Conservation (phyloP, 1,284 basidiomycete species). For the Irpex lacteus region DNA sequence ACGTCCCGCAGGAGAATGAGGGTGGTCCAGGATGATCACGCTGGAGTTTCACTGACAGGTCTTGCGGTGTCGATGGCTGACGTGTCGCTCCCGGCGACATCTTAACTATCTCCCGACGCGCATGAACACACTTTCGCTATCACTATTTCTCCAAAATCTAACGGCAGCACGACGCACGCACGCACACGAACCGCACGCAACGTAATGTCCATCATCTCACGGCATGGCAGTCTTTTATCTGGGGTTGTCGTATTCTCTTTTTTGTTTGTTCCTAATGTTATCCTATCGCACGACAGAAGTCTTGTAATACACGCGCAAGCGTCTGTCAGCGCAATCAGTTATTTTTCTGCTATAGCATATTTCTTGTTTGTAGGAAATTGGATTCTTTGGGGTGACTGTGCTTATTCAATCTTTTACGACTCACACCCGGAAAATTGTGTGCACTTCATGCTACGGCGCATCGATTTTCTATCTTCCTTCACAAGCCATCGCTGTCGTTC, state of each 20-base stretch:
- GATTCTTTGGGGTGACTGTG: slow-evolving; percentile 3
- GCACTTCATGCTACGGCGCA: not conserved
- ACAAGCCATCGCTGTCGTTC: not conserved
- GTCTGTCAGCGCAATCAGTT: slow-evolving; percentile 5
- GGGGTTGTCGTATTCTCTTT: not conserved
- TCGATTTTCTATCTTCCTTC: not conserved
- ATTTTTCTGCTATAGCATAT: not conserved
- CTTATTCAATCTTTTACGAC: not conserved
- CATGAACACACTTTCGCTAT: not conserved
- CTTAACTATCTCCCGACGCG: no score
- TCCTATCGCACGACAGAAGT: slow-evolving; percentile 12
- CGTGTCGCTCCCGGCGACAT: no score
- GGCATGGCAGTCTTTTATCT: not conserved
- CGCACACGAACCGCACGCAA: slow-evolving; percentile 19
- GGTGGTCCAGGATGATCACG: not conserved
- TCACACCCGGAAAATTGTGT: not conserved
- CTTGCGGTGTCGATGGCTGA: no score
- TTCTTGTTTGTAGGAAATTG: slow-evolving; percentile 4
- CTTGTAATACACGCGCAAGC: slow-evolving; percentile 16
- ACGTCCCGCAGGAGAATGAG: not conserved
- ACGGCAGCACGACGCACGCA: slow-evolving; percentile 17
- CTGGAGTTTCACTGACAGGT: no score
- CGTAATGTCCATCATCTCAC: slow-evolving; percentile 10
- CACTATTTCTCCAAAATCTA: slow-evolving; percentile 10
- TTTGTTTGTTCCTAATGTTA: slow-evolving; percentile 8